Base-by-base conservation (phyloP, 1,284 basidiomycete species). In the Ustilago vetiveriae region DNA sequence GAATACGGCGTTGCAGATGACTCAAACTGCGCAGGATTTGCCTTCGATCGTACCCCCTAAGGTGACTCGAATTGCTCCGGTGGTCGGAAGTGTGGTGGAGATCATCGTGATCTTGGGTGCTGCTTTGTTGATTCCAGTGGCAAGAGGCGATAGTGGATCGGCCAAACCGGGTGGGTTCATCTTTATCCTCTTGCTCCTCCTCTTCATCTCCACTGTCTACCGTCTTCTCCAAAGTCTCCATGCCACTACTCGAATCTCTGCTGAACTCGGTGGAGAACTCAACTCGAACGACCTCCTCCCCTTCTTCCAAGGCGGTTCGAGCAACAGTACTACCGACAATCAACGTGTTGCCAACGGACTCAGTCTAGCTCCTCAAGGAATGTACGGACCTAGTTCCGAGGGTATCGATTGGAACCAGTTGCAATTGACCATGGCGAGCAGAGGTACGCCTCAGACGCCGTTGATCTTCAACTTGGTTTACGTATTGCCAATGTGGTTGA, bases 401-500 rank as follows among this genome's bases (percentile, higher is more conserved):
- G 72, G 72, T 1, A 74, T 70, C 38, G 72, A 59, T 40, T 74
- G 72, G 72, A 40, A 54, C 7, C 72, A 74, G 33, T 23, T 74
- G 16, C 72, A 74, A 24, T 36, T 62, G 33, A 69, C 72, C 27
- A 59, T 72, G 54, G 55, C 72, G 4, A 60, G 58, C 27, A 59
- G 72, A 22, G 53, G 56, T 19, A 56, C 41, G 4, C 67, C 68
- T 3, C 72, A 74, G 37, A 72, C 69, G 3, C 72, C 72, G 19
- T 22, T 72, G 29, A 67, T 74, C 32, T 72, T 74, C 41, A 74
- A 74, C 23, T 38, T 74, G 49, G 72, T 74, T 13, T 74, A 74
- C 35, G 49, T 74, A 5, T 29, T 74, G 17, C 72, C 72, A n/a
- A 63, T 60, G 68, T 74, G 72, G 72, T 30, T 74, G 23, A 68